Base-by-base conservation (phyloP, 768 basidiomycete genomes). In the Cantharellus cinnabarinus region DNA sequence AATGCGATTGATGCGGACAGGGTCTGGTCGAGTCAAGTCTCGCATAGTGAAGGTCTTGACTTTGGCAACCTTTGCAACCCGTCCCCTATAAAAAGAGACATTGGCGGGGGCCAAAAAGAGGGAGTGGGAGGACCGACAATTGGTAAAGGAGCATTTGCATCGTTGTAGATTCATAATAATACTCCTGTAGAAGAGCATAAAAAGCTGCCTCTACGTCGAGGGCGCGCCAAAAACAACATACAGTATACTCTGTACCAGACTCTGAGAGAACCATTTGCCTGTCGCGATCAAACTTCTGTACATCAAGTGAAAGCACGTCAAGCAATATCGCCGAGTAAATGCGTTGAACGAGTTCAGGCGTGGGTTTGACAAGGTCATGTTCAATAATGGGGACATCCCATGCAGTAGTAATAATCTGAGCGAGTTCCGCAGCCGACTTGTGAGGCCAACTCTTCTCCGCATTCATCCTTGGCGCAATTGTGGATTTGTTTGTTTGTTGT, bases 11-110 rank as follows among this genome's bases (percentile, higher is more conserved):
- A 89, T 86, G 38, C 91, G 81, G 48, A 82, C 77, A 37, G 79
- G 71, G 4, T 87, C 83, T 1, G 91, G 91, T 52, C 73, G 75
- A 59, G 75, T 74, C 15, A 94, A 68, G 63, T 95, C 91, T 63
- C 74, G 79, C 58, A 85, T 72, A 62, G 75, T 81, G 68, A 94
- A 91, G 67, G 85, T 81, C 58, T 82, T 77, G 42, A 87, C 78
- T 64, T 81, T 75, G 3, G 88, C 83, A 0, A 85, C 81, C 56
- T 70, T 74, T 2, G 85, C 84, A 40, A 90, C 78, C 50, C 85
- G 80, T 35, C 77, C 73, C 20, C 83, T 87, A 50, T 62, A 41
- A 35, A 57, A 35, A 7, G 15, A 7, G 15, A 14, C 14, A 57
- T 39, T 15, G 56, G 56, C 56, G 37, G 15, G 15, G 5, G 10